Conservation (phyloP, 345 rosid genomes). For the Mangifera indica region DNA sequence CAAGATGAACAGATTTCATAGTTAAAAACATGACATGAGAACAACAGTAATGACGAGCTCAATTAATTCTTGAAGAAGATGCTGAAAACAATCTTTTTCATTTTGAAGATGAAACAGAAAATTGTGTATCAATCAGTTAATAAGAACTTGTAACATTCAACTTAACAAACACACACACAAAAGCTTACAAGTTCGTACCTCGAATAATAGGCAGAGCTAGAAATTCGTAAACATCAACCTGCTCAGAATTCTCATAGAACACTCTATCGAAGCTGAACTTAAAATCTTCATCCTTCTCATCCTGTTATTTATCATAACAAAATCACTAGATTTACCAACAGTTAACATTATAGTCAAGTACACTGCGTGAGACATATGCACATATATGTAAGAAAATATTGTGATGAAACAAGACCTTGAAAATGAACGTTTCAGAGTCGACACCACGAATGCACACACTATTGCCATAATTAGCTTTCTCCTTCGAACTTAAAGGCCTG, state of each 20-base stretch:
- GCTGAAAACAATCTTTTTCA: background rate
- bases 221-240: conserved; percentile 63
- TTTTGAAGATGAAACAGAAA: background rate
- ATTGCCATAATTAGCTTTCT: conserved; percentile 50
- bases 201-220: conserved; percentile 64
- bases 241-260: conserved; percentile 56
- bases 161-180: background rate
- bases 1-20: background rate
- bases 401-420: conserved; percentile 46
- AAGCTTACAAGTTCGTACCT: conserved; percentile 38
- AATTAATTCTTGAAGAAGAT: no score
- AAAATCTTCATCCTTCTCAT: conserved; percentile 69
- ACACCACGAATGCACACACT: conserved; percentile 48
- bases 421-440: conserved; percentile 53
- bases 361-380: background rate
- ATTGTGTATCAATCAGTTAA: background rate
- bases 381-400: background rate
- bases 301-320: conserved; percentile 34
- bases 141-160: background rate
- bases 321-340: background rate
- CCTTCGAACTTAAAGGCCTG: conserved; percentile 70
- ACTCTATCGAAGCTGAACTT: conserved; percentile 62
- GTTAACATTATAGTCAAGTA: background rate
- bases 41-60: no score
- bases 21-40: background rate